phyloP scores from a whole-genome alignment of 805 yeast genomes.

The Lipomyces japonicus region DNA sequence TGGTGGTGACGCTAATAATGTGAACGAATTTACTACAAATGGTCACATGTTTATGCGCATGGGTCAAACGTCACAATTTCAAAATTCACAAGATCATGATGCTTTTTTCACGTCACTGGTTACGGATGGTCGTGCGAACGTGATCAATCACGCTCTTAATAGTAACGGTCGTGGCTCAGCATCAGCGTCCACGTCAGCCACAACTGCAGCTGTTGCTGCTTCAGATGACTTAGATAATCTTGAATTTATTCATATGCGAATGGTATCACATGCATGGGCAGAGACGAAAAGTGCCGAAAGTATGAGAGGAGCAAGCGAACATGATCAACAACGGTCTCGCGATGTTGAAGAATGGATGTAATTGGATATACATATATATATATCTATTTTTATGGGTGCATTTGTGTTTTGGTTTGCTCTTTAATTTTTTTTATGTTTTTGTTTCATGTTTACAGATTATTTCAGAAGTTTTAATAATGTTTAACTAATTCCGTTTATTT shows the following conservation, averaged over 20 bases:
- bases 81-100: slow-evolving; percentile 10
- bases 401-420: neutral
- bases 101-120: slow-evolving; percentile 24
- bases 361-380: neutral
- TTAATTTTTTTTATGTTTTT: too few relatives aligned
- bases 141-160: too few relatives aligned
- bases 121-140: slow-evolving; percentile 24
- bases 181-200: too few relatives aligned
- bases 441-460: neutral
- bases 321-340: too few relatives aligned
- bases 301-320: neutral
- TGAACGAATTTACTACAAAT: too few relatives aligned
- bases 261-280: slow-evolving; percentile 25
- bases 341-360: slow-evolving; percentile 1
- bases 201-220: slow-evolving; percentile 21
- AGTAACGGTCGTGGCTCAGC: too few relatives aligned
- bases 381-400: neutral
- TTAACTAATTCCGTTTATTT: neutral
- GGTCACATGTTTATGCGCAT: too few relatives aligned
- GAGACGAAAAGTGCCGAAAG: slow-evolving; percentile 1
- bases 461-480: neutral
- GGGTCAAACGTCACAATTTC: too few relatives aligned
- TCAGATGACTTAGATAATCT: slow-evolving; percentile 20
- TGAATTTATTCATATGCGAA: slow-evolving; percentile 24
- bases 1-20: neutral